Conservation (phyloP, 2,329 filamentous ascomycete species). For the Penicillium sp. region DNA sequence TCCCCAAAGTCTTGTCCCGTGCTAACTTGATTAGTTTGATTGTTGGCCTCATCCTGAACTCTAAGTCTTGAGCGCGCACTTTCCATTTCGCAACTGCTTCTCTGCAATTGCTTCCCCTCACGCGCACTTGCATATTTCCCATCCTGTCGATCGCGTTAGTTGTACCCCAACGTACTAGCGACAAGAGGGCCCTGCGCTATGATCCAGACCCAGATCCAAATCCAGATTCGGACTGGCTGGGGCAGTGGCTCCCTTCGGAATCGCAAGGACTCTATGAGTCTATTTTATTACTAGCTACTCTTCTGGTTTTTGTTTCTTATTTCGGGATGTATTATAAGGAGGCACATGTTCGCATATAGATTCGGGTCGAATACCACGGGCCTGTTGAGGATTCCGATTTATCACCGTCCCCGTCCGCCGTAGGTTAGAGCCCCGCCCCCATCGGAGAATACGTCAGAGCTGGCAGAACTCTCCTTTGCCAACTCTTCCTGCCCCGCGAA, state of each 20-base stretch:
- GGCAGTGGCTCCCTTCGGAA: no score
- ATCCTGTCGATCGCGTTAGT: slow-evolving; percentile 2
- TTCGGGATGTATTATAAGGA: slow-evolving; percentile 26
- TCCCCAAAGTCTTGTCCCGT: neutral
- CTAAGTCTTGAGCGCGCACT: slow-evolving; percentile 56
- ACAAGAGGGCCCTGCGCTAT: slow-evolving; percentile 7
- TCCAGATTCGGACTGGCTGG: slow-evolving; percentile 20
- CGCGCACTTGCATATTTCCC: slow-evolving; percentile 6
- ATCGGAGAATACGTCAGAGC: slow-evolving; percentile 30
- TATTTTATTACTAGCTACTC: neutral
- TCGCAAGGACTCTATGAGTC: slow-evolving; percentile 6
- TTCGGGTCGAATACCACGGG: slow-evolving; percentile 16
- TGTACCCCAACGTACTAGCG: neutral
- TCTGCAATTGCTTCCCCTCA: slow-evolving; percentile 9
- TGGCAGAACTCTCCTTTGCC: slow-evolving; percentile 21
- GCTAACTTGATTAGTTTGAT: slow-evolving; percentile 68
- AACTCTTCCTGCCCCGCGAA: slow-evolving; percentile 21
- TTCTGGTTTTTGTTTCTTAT: slow-evolving; percentile 8
- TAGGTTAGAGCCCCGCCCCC: slow-evolving; percentile 28
- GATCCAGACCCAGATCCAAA: neutral
- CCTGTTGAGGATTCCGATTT: slow-evolving; percentile 24
- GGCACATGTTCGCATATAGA: slow-evolving; percentile 23
- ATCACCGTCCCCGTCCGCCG: slow-evolving; percentile 27
- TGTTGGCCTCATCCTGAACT: slow-evolving; percentile 91
- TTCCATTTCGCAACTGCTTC: slow-evolving; percentile 6